Base-by-base conservation (phyloP, 306 rosid species). In the Delonix regia region DNA sequence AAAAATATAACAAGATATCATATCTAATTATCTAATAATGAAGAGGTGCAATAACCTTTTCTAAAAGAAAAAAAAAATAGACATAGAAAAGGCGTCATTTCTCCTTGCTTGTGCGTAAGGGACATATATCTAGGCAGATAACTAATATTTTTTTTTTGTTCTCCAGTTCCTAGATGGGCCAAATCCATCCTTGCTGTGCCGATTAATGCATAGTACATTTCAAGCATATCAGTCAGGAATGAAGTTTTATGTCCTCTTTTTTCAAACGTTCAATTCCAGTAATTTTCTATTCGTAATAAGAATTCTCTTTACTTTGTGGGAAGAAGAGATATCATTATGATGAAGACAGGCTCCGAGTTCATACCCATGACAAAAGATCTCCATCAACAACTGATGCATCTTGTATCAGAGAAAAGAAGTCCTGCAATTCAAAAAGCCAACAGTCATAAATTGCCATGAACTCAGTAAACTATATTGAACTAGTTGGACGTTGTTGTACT, bases 321-420 rank as follows among this genome's bases (percentile, higher is more conserved):
- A 19, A 30, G 75, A 42, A 42, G 44, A 63, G 15, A 49, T 56
- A 47, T 55, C 45, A 67, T 27, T 34, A 22, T 18, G 16, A 63
- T 13, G 27, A 56, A 83, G 27, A 44, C 27, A 75, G 74, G 69
- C 41, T 78, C 60, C 75, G 52, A 78, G 48, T 7, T 53, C 92
- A 79, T 90, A 94, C 98, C 97, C 97, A 87, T 79, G 84, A 85
- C 44, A 94, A 84, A 77, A 94, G 93, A 89, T 92, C 97, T 64
- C 97, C 98, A 61, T 94, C 97, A 81, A 92, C 84, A 65, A 76
- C 87, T 4, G 89, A 80, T 36, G 90, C 97, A 55, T 90, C 92
- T 73, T 81, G 89, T 77, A 94, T 74, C 83, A 86, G 74, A 7
- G 89, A 90, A 83, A 90, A 86, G 81, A 89, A 94, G 15, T 90